phyloP scores from a whole-genome alignment of 2,329 filamentous ascomycete genomes.

The Hypoxylon sp. region DNA sequence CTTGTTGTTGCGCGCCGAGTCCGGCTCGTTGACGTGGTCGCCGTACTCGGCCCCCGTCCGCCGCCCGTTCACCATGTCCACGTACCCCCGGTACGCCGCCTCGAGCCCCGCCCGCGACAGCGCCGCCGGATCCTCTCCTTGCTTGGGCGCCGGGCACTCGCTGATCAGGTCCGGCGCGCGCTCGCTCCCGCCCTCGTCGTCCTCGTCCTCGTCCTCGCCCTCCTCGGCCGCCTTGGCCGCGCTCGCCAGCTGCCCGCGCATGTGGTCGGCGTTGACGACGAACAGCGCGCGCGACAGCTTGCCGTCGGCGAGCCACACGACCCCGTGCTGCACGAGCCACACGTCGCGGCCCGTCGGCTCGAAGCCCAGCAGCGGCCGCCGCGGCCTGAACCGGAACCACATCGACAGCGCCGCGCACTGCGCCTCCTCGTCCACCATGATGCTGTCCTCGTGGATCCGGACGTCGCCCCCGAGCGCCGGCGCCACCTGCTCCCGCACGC shows the following conservation, averaged over 20 bases:
- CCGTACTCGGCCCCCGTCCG: slow-evolving; percentile 13
- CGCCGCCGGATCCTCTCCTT: not conserved
- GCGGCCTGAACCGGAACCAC: slow-evolving; percentile 25
- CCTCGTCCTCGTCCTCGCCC: too few relatives aligned
- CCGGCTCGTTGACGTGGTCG: slow-evolving; percentile 24
- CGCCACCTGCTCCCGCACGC: slow-evolving; percentile 19
- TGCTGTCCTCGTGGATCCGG: slow-evolving; percentile 24
- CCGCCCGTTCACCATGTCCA: slow-evolving; percentile 21
- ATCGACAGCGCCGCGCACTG: slow-evolving; percentile 25
- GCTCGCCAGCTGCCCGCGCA: slow-evolving; percentile 28
- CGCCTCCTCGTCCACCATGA: slow-evolving; percentile 23
- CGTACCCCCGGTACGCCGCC: slow-evolving; percentile 18
- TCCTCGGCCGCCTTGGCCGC: too few relatives aligned
- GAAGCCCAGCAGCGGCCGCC: slow-evolving; percentile 21
- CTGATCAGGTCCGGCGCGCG: slow-evolving; percentile 22
- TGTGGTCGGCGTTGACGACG: slow-evolving; percentile 29
- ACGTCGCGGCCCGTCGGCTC: slow-evolving; percentile 27
- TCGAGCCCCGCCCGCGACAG: slow-evolving; percentile 22
- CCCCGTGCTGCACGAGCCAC: slow-evolving; percentile 22
- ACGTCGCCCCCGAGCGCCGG: slow-evolving; percentile 20
- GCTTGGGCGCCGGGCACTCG: slow-evolving; percentile 15
- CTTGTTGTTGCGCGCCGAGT: slow-evolving; percentile 24
- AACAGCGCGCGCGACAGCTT: slow-evolving; percentile 27
- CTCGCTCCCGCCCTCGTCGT: too few relatives aligned
- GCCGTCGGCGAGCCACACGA: slow-evolving; percentile 28